phyloP scores from a whole-genome alignment of 2,329 filamentous ascomycete genomes.

The Botryosphaeria dothidea region DNA sequence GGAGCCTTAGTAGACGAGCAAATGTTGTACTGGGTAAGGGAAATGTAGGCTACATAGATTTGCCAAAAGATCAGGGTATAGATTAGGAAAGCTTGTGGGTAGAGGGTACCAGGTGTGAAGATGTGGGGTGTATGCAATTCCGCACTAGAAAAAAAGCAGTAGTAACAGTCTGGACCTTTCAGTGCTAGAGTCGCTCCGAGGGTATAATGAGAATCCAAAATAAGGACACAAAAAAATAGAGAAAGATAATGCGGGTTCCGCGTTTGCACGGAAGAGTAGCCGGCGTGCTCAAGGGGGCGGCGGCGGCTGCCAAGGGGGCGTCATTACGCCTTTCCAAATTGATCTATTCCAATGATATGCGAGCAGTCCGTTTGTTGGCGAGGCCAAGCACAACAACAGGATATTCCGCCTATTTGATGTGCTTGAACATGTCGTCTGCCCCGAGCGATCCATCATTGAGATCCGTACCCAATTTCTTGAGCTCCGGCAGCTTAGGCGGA shows the following conservation, averaged over 20 bases:
- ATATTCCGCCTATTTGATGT: slow-evolving; percentile 18
- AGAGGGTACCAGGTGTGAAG: slow-evolving; percentile 2
- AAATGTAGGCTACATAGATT: slow-evolving; percentile 1
- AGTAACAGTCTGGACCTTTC: slow-evolving; percentile 19
- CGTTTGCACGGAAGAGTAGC: neutral
- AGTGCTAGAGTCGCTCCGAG: slow-evolving; percentile 19
- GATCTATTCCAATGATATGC: neutral
- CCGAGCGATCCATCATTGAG: slow-evolving; percentile 12
- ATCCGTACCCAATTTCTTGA: slow-evolving; percentile 32
- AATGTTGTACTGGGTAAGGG: slow-evolving; percentile 1
- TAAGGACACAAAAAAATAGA: slow-evolving; percentile 10
- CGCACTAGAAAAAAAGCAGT: slow-evolving; percentile 13
- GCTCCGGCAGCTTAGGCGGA: slow-evolving; percentile 41
- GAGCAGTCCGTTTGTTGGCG: neutral
- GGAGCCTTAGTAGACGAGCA: neutral
- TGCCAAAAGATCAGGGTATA: slow-evolving; percentile 15
- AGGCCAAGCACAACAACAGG: neutral
- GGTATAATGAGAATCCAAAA: slow-evolving; percentile 21
- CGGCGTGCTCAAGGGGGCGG: neutral
- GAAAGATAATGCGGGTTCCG: slow-evolving; percentile 7
- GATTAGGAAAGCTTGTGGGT: slow-evolving; percentile 9
- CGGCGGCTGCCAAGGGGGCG: neutral
- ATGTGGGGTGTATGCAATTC: slow-evolving; percentile 2
- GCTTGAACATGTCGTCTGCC: slow-evolving; percentile 19
- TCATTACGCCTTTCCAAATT: neutral